Conservation (phyloP, 176 grass and related monocot genomes). For the Puya raimondii region DNA sequence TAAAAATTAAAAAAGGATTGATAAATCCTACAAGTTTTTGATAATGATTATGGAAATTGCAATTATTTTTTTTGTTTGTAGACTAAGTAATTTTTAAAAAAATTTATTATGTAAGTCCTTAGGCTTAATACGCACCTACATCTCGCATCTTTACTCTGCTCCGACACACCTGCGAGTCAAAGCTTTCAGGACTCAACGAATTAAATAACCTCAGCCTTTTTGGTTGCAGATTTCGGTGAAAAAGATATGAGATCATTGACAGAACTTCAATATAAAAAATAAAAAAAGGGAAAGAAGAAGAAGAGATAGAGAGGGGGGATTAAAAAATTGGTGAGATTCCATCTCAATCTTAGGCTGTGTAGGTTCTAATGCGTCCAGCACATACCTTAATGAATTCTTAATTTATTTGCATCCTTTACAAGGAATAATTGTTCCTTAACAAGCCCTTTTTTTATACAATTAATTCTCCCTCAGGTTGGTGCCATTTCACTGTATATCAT, state of each 20-base stretch:
- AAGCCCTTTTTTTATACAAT: background rate
- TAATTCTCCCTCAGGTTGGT: slow-evolving; percentile 8
- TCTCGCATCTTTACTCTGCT: too few relatives aligned
- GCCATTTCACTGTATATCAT: slow-evolving; percentile 23
- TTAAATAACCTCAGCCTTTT: background rate
- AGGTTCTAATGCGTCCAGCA: background rate
- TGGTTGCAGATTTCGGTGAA: background rate
- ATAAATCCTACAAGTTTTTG: too few relatives aligned
- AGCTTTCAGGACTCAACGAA: background rate
- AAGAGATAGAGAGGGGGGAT: background rate
- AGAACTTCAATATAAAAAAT: background rate
- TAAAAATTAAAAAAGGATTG: too few relatives aligned
- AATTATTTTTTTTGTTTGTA: too few relatives aligned
- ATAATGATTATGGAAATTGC: too few relatives aligned
- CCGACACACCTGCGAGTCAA: background rate
- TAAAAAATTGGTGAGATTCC: background rate
- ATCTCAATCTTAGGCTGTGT: background rate
- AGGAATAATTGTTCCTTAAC: background rate
- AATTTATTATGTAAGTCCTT: too few relatives aligned
- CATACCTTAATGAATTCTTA: background rate
- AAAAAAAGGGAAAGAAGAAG: background rate
- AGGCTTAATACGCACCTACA: too few relatives aligned
- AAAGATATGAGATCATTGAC: background rate
- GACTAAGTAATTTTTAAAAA: too few relatives aligned
- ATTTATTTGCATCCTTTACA: background rate